phyloP scores from a whole-genome alignment of 78 protist genomes.

The Isochrysis galbana region DNA sequence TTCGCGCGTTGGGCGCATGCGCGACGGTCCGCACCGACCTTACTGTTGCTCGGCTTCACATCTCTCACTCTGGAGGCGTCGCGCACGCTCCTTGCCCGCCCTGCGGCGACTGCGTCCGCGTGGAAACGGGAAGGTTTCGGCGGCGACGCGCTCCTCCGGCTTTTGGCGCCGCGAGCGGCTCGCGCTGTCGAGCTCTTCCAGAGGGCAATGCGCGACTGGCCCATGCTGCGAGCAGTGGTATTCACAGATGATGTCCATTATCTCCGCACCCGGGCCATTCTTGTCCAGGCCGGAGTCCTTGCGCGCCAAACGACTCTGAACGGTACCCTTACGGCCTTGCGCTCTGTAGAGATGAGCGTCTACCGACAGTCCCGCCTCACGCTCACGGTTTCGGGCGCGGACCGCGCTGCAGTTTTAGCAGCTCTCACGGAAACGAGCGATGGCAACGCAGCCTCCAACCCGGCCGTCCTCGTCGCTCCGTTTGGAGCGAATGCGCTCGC shows the following conservation, averaged over 20 bases:
- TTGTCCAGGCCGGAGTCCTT: not conserved
- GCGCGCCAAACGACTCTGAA: not conserved
- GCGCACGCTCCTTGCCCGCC: not conserved
- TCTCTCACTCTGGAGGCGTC: not conserved
- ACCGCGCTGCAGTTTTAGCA: not conserved
- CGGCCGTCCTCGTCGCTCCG: not conserved
- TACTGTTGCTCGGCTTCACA: not conserved
- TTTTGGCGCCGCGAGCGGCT: not conserved
- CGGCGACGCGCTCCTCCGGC: not conserved
- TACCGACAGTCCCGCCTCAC: not conserved
- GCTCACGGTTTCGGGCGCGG: not conserved
- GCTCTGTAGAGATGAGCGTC: not conserved
- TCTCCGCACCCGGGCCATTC: not conserved
- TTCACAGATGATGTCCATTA: constrained; percentile 1
- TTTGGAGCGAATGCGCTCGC: not conserved
- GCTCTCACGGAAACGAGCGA: not conserved
- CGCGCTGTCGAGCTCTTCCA: not conserved
- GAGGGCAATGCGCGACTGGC: not conserved
- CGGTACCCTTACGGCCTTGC: not conserved
- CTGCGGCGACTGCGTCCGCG: not conserved
- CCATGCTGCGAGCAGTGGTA: not conserved
- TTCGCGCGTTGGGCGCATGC: not conserved
- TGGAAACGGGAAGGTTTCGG: not conserved
- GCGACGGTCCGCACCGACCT: not conserved
- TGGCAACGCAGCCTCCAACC: not conserved